Conservation (phyloP, 192 early-diverging fungal genomes). For the Coemansia aciculifera region DNA sequence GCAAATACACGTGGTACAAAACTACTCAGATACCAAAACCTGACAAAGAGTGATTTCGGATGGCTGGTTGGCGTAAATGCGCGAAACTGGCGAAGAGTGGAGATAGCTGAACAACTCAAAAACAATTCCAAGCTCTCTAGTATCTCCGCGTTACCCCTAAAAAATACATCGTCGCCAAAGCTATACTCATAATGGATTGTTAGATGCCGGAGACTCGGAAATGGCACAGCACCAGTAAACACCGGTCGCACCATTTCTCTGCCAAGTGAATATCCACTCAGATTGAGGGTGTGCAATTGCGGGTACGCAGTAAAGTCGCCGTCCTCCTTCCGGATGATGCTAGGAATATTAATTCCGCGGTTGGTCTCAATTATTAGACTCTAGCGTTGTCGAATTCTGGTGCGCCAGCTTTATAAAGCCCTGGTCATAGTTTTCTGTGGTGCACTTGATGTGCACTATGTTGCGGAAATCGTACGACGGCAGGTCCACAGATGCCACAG, state of each 20-base stretch:
- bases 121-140: not conserved
- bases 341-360: not conserved
- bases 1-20: not conserved
- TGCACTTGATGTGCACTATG: not conserved
- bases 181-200: not conserved
- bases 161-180: not conserved
- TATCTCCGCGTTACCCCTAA: not conserved
- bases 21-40: no score
- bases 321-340: not conserved
- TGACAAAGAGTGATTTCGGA: not conserved
- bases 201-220: not conserved
- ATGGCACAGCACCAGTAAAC: not conserved
- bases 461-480: no score
- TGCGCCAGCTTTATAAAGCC: not conserved
- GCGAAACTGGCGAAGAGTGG: not conserved
- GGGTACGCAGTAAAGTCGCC: not conserved
- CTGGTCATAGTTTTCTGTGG: not conserved
- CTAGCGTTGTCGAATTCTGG: not conserved
- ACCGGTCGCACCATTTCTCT: not conserved
- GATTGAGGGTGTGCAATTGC: not conserved
- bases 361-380: not conserved
- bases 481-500: no score
- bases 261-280: not conserved
- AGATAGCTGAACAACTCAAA: not conserved
- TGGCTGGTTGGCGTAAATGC: not conserved